Percentiles rank a stretch among this genome's conserved stretches.
Conservation (phyloP, 352 stramenopile genomes). For the Globisporangium alternatum region DNA sequence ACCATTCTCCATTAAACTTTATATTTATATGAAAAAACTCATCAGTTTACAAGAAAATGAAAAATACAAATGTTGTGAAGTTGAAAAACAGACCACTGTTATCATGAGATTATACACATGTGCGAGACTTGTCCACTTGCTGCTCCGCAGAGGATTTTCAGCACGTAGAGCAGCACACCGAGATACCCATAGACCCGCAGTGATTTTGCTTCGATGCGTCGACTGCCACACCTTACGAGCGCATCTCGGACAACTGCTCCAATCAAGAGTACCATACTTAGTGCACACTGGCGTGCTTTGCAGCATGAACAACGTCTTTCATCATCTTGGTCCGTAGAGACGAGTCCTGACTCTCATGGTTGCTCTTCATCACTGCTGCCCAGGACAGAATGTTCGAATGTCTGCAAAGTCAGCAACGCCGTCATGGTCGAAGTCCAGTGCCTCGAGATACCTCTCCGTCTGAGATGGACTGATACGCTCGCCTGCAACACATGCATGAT, state of each 20-base stretch:
- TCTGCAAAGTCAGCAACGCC: conserved; percentile 69
- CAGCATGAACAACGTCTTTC: conserved; percentile 1
- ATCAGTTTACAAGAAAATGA: no score
- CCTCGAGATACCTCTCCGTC: conserved; percentile 58
- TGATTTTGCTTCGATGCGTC: conserved; percentile 3
- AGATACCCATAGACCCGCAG: conserved; percentile 15
- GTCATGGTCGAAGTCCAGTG: conserved; percentile 73
- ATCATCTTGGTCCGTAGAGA: not conserved
- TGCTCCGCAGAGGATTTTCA: conserved; percentile 17
- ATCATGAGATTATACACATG: no score
- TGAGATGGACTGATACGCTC: conserved; percentile 48
- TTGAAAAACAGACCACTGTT: no score
- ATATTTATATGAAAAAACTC: no score
- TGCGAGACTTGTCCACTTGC: not conserved
- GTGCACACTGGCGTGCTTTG: conserved; percentile 18
- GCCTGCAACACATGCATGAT: conserved; percentile 22
- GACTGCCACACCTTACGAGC: conserved; percentile 3
- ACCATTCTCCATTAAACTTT: no score
- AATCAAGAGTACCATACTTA: conserved; percentile 33
- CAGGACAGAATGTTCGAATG: conserved; percentile 83
- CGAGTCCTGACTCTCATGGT: conserved; percentile 28
- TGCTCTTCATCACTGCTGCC: conserved; percentile 68
- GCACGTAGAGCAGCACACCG: conserved; percentile 21
- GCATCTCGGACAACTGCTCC: conserved; percentile 9
- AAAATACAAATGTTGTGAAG: no score